phyloP scores from a whole-genome alignment of 2,329 filamentous ascomycete species.

The Coniochaeta sp. region DNA sequence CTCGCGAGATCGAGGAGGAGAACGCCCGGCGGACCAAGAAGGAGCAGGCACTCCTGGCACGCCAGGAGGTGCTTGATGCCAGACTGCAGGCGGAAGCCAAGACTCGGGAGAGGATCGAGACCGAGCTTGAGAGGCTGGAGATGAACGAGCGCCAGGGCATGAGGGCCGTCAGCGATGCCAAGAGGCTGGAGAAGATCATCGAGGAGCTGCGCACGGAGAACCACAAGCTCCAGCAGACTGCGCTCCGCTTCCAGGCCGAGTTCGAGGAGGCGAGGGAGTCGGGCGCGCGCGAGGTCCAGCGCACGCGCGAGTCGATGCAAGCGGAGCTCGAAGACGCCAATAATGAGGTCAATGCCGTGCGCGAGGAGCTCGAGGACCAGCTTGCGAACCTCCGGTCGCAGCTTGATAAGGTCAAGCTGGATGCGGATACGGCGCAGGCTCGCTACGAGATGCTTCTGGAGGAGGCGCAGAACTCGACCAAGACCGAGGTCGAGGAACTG shows the following conservation, averaged over 20 bases:
- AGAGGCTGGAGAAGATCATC: constrained; percentile 49
- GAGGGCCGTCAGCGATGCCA: constrained; percentile 54
- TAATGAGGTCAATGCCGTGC: constrained; percentile 75
- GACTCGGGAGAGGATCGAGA: constrained; percentile 58
- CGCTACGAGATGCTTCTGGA: constrained; percentile 80
- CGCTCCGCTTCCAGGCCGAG: constrained; percentile 68
- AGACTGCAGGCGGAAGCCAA: constrained; percentile 68
- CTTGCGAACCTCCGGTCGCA: constrained; percentile 64
- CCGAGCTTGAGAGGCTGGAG: constrained; percentile 59
- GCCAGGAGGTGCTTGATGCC: constrained; percentile 72
- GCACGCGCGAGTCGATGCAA: constrained; percentile 71
- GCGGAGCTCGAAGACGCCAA: constrained; percentile 77
- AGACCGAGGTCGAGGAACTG: constrained; percentile 43
- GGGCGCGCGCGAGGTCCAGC: constrained; percentile 71
- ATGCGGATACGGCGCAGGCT: constrained; percentile 72
- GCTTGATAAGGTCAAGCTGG: constrained; percentile 69
- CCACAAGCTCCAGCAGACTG: constrained; percentile 61
- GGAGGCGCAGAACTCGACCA: constrained; percentile 65
- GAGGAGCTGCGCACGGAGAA: constrained; percentile 58
- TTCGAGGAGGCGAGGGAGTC: constrained; percentile 77
- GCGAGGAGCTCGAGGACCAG: constrained; percentile 75
- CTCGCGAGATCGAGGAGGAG: constrained; percentile 74
- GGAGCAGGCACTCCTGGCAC: constrained; percentile 69
- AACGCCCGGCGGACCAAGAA: constrained; percentile 71
- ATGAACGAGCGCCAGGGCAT: constrained; percentile 57